A percentile compares a stretch with the other conserved stretches of the same genome.
Conservation (phyloP, 345 rosid species). For the Physaria fendleri region DNA sequence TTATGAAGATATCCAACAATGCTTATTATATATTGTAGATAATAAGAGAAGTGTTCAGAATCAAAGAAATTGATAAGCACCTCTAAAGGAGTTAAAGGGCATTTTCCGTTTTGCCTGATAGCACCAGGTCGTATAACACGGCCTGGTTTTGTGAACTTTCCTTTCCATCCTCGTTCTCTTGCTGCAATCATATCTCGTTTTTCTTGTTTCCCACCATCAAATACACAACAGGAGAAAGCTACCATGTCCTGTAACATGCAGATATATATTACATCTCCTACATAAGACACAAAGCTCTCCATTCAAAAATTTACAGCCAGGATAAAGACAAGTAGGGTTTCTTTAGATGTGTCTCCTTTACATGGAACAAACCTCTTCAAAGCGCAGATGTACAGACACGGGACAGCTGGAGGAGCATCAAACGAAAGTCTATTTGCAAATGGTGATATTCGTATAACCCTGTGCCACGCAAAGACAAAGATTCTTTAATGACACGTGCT, state of each 20-base stretch:
- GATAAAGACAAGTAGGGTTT: background rate
- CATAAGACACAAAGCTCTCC: background rate
- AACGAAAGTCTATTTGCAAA: slow-evolving; percentile 96
- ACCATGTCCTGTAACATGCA: slow-evolving; percentile 82
- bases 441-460: slow-evolving; percentile 96
- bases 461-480: slow-evolving; percentile 34
- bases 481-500: slow-evolving; percentile 5
- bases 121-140: slow-evolving; percentile 97
- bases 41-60: slow-evolving; percentile 1
- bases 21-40: background rate
- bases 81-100: slow-evolving; percentile 98
- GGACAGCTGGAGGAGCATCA: slow-evolving; percentile 92
- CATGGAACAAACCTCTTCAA: slow-evolving; percentile 81
- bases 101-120: slow-evolving; percentile 89
- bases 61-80: slow-evolving; percentile 31
- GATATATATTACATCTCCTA: background rate
- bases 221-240: slow-evolving; percentile 98
- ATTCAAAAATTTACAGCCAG: background rate
- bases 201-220: slow-evolving; percentile 94
- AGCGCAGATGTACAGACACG: slow-evolving; percentile 95
- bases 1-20: slow-evolving; percentile 3
- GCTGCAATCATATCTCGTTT: slow-evolving; percentile 81
- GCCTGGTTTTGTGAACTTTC: slow-evolving; percentile 95
- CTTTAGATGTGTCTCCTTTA: slow-evolving; percentile 13
- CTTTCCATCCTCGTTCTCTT: slow-evolving; percentile 97